Base-by-base conservation (phyloP, 176 grass and related monocot species). In the Ampelocalamus luodianensis region DNA sequence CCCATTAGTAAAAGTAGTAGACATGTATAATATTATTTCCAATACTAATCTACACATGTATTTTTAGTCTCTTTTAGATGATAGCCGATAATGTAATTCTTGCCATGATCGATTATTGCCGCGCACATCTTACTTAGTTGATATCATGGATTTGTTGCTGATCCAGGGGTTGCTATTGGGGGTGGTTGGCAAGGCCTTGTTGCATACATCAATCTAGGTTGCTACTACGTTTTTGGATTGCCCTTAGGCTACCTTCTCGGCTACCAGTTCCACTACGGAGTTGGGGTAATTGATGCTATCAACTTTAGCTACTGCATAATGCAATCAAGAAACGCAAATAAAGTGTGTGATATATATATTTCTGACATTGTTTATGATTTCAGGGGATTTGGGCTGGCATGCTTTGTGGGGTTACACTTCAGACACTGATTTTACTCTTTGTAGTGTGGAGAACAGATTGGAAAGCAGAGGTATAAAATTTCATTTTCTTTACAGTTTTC, bases 301-400 rank as follows among this genome's bases (percentile, higher is more conserved):
- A 37, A 39, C 51, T 74, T 55, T 38, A 64, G 24, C 13, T 10
- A 1, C 23, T 22, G 11, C 3, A n/a, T 8, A n/a, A 22, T 15
- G 59, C 16, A 20, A 65, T 20, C 43, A 17, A 1, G 18, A 6
- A 11, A 12, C 5, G 11, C 40, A 16, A 6, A 10, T 0, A 11
- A 27, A 15, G 16, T 34, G 14, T 73, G 7, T 0, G 3, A 11
- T 3, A 9, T 22, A 5, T 22, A 10, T 38, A 22, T 55, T 34
- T 38, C 9, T 38, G 24, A 73, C 5, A 6, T 72, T 36, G 3
- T 4, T 17, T 45, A 20, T 45, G 37, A 49, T 48, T 3, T 39
- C 73, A 94, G 92, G 92, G 89, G 62, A 68, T 94, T 78, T 94
- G 92, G 92, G 20, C 26, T 27, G 92, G 92, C 70, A 91, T 91